These are phyloP conservation scores for Lepiota subincarnata DNA, from an alignment of 768 basidiomycete species.

Conservation along the genomic window DNA sequence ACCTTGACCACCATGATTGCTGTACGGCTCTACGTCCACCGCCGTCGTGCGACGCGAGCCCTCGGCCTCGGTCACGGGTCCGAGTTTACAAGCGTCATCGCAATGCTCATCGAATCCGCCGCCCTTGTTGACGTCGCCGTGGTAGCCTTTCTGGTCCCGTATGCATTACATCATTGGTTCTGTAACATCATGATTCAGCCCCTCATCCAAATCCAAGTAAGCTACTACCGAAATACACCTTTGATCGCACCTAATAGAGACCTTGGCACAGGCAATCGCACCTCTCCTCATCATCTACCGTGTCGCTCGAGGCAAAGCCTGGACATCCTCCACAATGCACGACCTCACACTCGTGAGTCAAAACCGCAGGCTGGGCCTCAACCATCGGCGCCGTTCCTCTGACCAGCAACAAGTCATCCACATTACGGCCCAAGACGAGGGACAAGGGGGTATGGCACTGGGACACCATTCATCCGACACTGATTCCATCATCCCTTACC, in stretches of 20 bases:
- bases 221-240: not conserved
- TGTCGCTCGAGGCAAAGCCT: conserved; percentile 18
- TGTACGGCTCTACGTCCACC: conserved; percentile 3
- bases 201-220: conserved; percentile 6
- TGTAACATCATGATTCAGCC: conserved; percentile 6
- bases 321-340: conserved; percentile 1
- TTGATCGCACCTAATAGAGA: not conserved
- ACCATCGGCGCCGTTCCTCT: not conserved
- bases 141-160: conserved; percentile 3
- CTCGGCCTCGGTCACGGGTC: not conserved
- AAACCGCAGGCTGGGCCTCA: not conserved
- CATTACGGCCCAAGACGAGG: not conserved
- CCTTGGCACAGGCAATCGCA: conserved; percentile 13
- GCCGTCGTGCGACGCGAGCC: not conserved
- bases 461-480: not conserved
- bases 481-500: not conserved
- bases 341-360: not conserved
- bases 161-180: conserved; percentile 7
- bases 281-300: conserved; percentile 19
- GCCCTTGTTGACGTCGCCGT: conserved; percentile 1
- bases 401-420: not conserved
- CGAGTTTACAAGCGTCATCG: conserved; percentile 1
- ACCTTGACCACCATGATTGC: conserved; percentile 3
- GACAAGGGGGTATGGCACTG: not conserved
- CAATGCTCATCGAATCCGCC: conserved; percentile 8